Percentiles rank a stretch among this genome's conserved stretches.
These are phyloP conservation scores for Dacryopinax primogenitus DNA, from an alignment of 768 basidiomycete genomes.

Conservation along the genomic window DNA sequence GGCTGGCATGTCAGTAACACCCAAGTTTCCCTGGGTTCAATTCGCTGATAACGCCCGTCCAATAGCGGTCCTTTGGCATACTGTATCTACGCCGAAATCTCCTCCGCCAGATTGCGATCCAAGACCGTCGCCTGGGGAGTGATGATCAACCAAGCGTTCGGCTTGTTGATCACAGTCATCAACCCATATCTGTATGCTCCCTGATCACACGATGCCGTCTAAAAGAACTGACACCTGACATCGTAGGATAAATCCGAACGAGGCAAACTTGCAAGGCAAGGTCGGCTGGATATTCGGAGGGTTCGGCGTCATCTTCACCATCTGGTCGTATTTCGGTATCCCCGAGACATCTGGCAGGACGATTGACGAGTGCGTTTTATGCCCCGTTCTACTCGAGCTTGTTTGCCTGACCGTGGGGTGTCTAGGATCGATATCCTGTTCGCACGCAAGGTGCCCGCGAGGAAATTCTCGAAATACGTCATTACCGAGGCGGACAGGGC, in stretches of 20 bases:
- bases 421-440: background rate
- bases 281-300: slow-evolving; percentile 10
- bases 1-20: slow-evolving; percentile 11
- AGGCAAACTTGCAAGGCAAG: slow-evolving; percentile 17
- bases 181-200: background rate
- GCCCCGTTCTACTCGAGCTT: background rate
- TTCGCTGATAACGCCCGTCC: background rate
- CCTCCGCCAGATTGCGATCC: background rate
- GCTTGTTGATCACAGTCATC: slow-evolving; percentile 5
- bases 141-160: slow-evolving; percentile 11
- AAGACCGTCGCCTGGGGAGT: slow-evolving; percentile 5
- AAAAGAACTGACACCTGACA: background rate
- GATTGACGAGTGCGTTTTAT: background rate
- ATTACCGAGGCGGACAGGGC: background rate
- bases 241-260: slow-evolving; percentile 14
- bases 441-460: background rate
- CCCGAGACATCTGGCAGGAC: background rate
- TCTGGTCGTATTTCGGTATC: slow-evolving; percentile 7
- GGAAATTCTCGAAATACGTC: background rate
- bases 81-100: slow-evolving; percentile 8
- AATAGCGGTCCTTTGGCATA: slow-evolving; percentile 1
- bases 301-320: slow-evolving; percentile 1
- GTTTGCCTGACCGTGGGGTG: background rate
- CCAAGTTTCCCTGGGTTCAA: background rate
- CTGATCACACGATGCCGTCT: background rate